These are phyloP conservation scores for Amylostereum chailletii DNA, from an alignment of 1,284 basidiomycete species.

Conservation along the genomic window DNA sequence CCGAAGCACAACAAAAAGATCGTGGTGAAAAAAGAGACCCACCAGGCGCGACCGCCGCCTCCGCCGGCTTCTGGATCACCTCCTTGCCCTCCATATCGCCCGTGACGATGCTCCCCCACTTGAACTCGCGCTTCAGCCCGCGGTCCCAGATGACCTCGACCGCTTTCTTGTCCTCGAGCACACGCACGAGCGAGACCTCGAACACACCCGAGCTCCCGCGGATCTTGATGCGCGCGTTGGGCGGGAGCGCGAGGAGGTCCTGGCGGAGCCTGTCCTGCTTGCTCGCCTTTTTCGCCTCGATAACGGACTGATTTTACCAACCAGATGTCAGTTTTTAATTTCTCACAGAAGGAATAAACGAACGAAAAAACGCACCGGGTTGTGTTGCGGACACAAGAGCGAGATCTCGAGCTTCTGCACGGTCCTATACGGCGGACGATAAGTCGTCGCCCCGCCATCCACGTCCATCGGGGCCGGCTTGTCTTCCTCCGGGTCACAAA, in stretches of 20 bases:
- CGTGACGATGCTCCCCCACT: constrained; percentile 71
- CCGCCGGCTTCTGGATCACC: constrained; percentile 57
- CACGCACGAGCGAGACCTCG: constrained; percentile 66
- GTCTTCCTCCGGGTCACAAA: constrained; percentile 29
- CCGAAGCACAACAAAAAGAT: too few relatives aligned
- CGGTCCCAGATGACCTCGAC: constrained; percentile 79
- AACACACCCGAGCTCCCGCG: constrained; percentile 72
- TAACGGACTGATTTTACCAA: constrained; percentile 39
- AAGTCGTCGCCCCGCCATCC: constrained; percentile 5
- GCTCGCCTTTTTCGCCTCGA: constrained; percentile 61
- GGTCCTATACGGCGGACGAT: constrained; percentile 45
- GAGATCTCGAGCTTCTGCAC: constrained; percentile 68
- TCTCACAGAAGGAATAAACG: constrained; percentile 2
- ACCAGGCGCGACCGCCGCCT: constrained; percentile 26
- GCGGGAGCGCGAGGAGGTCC: constrained; percentile 58
- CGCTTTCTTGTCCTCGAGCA: constrained; percentile 56
- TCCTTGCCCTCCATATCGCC: constrained; percentile 35
- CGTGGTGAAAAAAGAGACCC: too few relatives aligned
- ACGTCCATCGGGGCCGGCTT: constrained; percentile 10
- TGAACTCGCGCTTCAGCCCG: constrained; percentile 61
- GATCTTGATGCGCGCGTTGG: constrained; percentile 71
- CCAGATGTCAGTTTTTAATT: constrained; percentile 3
- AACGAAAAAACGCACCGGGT: constrained; percentile 52
- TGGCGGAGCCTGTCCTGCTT: constrained; percentile 61
- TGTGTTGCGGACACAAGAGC: constrained; percentile 73